These are phyloP conservation scores for Ottelia alismoides DNA, from an alignment of 106 monocot species.

Conservation along the genomic window DNA sequence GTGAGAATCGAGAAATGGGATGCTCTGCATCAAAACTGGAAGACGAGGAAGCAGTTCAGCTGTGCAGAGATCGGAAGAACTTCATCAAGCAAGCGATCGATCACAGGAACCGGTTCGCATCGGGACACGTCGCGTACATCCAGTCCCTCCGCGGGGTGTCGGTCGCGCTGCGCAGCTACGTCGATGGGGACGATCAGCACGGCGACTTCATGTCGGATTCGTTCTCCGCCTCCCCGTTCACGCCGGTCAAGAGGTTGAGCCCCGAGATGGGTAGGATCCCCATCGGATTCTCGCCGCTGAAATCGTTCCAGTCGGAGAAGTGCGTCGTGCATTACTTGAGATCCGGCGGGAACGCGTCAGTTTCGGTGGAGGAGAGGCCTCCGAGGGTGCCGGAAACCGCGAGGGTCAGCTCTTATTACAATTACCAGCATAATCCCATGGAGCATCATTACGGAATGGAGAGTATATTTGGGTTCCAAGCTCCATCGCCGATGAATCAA, in stretches of 20 bases:
- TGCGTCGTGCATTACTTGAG: constrained; percentile 37
- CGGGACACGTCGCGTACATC: constrained; percentile 57
- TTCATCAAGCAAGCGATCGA: constrained; percentile 84
- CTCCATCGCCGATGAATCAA: constrained; percentile 18
- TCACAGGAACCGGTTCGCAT: constrained; percentile 53
- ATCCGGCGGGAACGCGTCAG: constrained; percentile 24
- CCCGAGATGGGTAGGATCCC: constrained; percentile 28
- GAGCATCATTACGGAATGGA: constrained; percentile 25
- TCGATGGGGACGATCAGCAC: constrained; percentile 42
- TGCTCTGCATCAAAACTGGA: constrained; percentile 81
- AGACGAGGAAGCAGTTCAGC: constrained; percentile 65
- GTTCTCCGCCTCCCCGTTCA: constrained; percentile 30
- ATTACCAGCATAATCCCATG: constrained; percentile 9
- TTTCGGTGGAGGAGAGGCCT: constrained; percentile 43
- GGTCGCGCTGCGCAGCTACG: constrained; percentile 40
- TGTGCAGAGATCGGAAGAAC: constrained; percentile 80
- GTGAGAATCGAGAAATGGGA: constrained; percentile 54
- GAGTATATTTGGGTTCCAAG: constrained; percentile 26
- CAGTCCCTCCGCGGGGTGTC: constrained; percentile 65
- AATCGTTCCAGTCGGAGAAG: not conserved
- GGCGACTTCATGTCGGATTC: constrained; percentile 32
- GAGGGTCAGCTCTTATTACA: constrained; percentile 36
- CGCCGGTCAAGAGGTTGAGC: constrained; percentile 36
- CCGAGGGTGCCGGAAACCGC: constrained; percentile 32
- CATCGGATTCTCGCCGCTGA: constrained; percentile 10